Base-by-base conservation (phyloP, 352 stramenopile genomes). In the Globisporangium recalcitrans region DNA sequence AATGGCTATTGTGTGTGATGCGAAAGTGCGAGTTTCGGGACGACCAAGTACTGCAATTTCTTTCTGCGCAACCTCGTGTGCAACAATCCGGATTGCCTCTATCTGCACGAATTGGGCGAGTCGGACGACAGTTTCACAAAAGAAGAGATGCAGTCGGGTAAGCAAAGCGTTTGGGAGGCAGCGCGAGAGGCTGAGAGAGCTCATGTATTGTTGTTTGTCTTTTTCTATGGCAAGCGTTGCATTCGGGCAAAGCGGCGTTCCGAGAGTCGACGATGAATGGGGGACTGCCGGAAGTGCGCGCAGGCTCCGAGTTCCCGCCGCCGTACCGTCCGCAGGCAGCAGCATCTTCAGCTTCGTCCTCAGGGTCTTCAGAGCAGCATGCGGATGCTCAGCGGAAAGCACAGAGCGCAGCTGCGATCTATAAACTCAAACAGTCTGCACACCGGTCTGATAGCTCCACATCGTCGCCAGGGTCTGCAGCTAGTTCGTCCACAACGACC, bases 11-110 rank as follows among this genome's bases (percentile, higher is more conserved):
- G 9, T 27, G 21, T 32, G 19, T 19, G 5, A 26, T 22, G 26
- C 34, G 4, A 14, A 38, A 96, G 90, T 26, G 92, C 91, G 8
- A 96, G 84, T 26, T 98, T 97, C 72, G 94, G 94, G 16, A 98
- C 93, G 14, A 98, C 91, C 60, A 98, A 98, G 75, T 98, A 98
- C 68, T 98, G 94, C 75, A 97, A 98, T 70, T 93, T 89, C 61
- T 98, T 98, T 63, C 69, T 98, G 34, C 78, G 88, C 5, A 93
- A 91, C 64, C 78, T 96, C 52, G 69, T 82, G 53, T 98, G 94
- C 68, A 97, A 91, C 71, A 98, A 98, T 64, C 82, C 90, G 0
- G 94, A 98, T 32, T 98, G 94, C 67, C 73, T 98, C 7, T 98
- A 98, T 67, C 71, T 98, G 32, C 94, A 98, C 71, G 89, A 96